These are phyloP conservation scores for Ilyonectria mors-panacis DNA, from an alignment of 2,329 filamentous ascomycete genomes.

Conservation along the genomic window DNA sequence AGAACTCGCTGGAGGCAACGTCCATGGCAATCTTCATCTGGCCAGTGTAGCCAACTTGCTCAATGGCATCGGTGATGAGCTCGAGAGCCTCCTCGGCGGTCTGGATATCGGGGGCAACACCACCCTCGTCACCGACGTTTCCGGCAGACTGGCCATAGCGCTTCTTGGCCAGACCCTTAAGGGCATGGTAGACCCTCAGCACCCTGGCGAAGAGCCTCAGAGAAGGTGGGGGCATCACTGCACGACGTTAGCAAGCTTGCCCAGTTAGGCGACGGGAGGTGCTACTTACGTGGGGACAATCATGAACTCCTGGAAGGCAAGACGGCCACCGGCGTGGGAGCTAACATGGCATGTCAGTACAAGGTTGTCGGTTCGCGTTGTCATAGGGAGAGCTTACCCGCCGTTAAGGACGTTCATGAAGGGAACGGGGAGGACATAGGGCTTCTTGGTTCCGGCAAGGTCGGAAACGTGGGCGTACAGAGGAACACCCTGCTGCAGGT, in stretches of 20 bases:
- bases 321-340: slow-evolving; percentile 96
- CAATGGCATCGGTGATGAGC: slow-evolving; percentile 94
- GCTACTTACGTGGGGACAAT: slow-evolving; percentile 82
- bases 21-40: slow-evolving; percentile 99
- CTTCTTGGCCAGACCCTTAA: slow-evolving; percentile 98
- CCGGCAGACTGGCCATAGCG: slow-evolving; percentile 99
- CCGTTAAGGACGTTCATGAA: slow-evolving; percentile 97
- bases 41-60: slow-evolving; percentile 95
- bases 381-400: slow-evolving; percentile 57
- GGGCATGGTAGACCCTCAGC: slow-evolving; percentile 98
- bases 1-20: slow-evolving; percentile 99
- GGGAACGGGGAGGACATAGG: slow-evolving; percentile 89
- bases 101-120: slow-evolving; percentile 99
- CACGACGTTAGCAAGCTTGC: slow-evolving; percentile 31
- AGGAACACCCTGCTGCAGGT: slow-evolving; percentile 73
- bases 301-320: slow-evolving; percentile 98
- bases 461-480: slow-evolving; percentile 92
- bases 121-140: slow-evolving; percentile 99
- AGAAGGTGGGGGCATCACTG: slow-evolving; percentile 89
- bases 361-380: neutral
- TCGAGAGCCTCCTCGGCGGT: slow-evolving; percentile 96
- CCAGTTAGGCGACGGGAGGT: neutral
- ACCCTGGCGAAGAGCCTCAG: slow-evolving; percentile 96
- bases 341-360: slow-evolving; percentile 57
- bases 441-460: slow-evolving; percentile 91